These are phyloP conservation scores for Cardamine chenopodiifolia DNA, from an alignment of 345 rosid genomes.

Conservation along the genomic window DNA sequence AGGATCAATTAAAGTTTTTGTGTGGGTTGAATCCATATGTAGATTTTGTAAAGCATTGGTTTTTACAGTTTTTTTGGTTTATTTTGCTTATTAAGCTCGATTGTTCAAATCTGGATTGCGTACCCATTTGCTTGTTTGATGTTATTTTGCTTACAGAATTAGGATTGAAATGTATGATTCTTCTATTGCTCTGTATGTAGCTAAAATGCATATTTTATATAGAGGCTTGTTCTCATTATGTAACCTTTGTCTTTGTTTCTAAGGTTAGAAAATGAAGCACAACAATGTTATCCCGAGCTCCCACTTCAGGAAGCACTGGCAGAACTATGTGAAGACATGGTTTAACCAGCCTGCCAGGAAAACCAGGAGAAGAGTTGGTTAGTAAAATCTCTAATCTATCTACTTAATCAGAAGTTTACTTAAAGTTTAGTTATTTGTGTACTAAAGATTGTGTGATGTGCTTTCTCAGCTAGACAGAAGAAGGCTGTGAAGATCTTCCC, in stretches of 20 bases:
- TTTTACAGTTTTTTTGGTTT: neutral
- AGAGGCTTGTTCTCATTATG: neutral
- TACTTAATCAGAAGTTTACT: neutral
- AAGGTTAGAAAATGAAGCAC: slow-evolving; percentile 56
- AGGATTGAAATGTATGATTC: neutral
- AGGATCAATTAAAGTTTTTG: neutral
- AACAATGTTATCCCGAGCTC: slow-evolving; percentile 72
- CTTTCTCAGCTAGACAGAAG: slow-evolving; percentile 69
- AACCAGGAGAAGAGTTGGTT: slow-evolving; percentile 66
- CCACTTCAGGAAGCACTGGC: slow-evolving; percentile 90
- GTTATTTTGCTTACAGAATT: neutral
- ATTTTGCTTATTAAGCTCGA: neutral
- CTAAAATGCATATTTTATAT: neutral
- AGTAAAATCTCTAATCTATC: neutral
- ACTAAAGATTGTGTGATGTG: neutral
- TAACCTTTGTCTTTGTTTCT: neutral
- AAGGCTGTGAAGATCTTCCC: slow-evolving; percentile 92
- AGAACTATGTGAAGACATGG: slow-evolving; percentile 84
- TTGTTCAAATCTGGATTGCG: neutral
- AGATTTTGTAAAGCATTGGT: neutral
- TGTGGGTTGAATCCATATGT: neutral
- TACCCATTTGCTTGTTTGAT: neutral
- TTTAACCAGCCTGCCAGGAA: slow-evolving; percentile 88
- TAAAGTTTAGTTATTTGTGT: neutral
- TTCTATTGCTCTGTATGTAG: neutral